phyloP scores from a whole-genome alignment of 768 basidiomycete genomes.

The Asterophora lycoperdoides region DNA sequence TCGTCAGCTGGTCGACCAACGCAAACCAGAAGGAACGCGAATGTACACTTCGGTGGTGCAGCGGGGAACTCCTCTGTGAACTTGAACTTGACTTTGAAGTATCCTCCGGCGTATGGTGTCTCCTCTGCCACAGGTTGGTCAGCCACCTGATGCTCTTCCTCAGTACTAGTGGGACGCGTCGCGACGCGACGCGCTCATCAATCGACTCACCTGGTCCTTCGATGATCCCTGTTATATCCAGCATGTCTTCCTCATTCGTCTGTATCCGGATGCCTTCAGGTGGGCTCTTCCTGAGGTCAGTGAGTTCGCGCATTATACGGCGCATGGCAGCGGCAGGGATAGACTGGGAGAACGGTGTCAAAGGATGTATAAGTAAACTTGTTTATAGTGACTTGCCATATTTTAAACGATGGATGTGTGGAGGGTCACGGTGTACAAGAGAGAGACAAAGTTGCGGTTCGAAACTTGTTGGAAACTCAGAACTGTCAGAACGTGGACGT shows the following conservation, averaged over 20 bases:
- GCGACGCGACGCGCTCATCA: constrained; percentile 8
- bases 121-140: constrained; percentile 39
- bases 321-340: constrained; percentile 62
- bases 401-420: neutral
- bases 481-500: neutral
- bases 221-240: constrained; percentile 84
- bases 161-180: constrained; percentile 15
- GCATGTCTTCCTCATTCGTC: constrained; percentile 82
- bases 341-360: constrained; percentile 26
- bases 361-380: neutral
- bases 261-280: constrained; percentile 91
- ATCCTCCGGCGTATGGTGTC: constrained; percentile 64
- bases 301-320: constrained; percentile 83
- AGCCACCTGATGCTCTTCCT: constrained; percentile 17
- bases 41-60: constrained; percentile 87
- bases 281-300: constrained; percentile 73
- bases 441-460: constrained; percentile 9
- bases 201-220: constrained; percentile 76
- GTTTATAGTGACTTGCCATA: constrained; percentile 13
- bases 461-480: neutral
- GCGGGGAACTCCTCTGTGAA: constrained; percentile 95
- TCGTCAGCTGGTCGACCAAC: constrained; percentile 6
- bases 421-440: neutral
- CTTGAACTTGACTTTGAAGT: constrained; percentile 74
- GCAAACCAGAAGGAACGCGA: neutral